These are phyloP conservation scores for Chaetothyriales sp. DNA, from an alignment of 2,329 filamentous ascomycete genomes.

Conservation along the genomic window DNA sequence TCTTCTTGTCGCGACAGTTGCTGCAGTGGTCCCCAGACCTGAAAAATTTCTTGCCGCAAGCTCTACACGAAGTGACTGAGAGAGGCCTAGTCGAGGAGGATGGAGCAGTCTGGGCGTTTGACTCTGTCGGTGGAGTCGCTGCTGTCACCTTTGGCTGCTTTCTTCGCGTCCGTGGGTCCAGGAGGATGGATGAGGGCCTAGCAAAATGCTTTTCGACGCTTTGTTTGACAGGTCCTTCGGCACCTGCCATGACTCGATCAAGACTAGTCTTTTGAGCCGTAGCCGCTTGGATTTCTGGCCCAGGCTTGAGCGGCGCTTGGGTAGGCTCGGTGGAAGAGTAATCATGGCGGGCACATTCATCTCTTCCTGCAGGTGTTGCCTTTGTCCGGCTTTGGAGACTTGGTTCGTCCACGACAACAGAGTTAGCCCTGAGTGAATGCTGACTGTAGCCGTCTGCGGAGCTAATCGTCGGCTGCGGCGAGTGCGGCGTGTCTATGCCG, in stretches of 20 bases:
- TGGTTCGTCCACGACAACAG: not conserved
- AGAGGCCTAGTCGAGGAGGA: not conserved
- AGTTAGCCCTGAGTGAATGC: not conserved
- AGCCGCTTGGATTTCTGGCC: not conserved
- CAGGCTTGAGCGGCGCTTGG: not conserved
- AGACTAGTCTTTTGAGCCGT: not conserved
- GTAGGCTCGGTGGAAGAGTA: not conserved
- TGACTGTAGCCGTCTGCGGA: not conserved
- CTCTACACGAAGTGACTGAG: not conserved
- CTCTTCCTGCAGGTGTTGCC: not conserved
- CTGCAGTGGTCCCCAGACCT: not conserved
- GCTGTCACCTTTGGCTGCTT: not conserved
- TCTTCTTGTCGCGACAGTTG: not conserved
- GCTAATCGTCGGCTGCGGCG: not conserved
- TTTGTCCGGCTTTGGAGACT: not conserved
- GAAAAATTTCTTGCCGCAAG: not conserved
- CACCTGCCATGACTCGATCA: not conserved
- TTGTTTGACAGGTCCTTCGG: not conserved
- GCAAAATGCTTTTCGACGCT: not conserved
- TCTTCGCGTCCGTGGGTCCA: slow-evolving; percentile 2
- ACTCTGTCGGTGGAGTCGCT: not conserved
- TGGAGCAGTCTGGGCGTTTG: not conserved
- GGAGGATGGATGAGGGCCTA: not conserved
- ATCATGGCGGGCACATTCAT: not conserved
- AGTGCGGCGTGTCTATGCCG: not conserved